These are phyloP conservation scores for Babesia microti DNA, from an alignment of 169 alveolate species.

Conservation along the genomic window DNA sequence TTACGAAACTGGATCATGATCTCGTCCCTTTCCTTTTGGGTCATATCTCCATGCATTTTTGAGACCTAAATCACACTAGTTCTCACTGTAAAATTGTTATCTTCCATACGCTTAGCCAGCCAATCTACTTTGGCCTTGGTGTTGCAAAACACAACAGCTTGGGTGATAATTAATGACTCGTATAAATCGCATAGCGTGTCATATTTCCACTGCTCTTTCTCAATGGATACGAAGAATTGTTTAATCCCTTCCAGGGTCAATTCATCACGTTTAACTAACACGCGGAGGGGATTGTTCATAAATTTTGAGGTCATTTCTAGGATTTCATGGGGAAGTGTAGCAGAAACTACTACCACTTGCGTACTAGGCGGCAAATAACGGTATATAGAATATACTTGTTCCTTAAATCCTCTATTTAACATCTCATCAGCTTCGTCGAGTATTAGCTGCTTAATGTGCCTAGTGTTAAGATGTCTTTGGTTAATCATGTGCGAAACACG, in stretches of 20 bases:
- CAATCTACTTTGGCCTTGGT: conserved; percentile 90
- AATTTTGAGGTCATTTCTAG: conserved; percentile 91
- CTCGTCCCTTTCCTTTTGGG: conserved; percentile 92
- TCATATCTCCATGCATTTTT: conserved; percentile 95
- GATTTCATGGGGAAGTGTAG: conserved; percentile 97
- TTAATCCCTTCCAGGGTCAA: conserved; percentile 95
- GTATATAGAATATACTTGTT: conserved; percentile 90
- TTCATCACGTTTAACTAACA: conserved; percentile 96
- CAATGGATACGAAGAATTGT: conserved; percentile 94
- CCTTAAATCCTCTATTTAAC: conserved; percentile 93
- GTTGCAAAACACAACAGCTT: conserved; percentile 98
- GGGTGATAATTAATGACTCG: conserved; percentile 94
- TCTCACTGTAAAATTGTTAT: conserved; percentile 88
- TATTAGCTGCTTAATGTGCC: conserved; percentile 86
- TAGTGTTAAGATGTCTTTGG: conserved; percentile 86
- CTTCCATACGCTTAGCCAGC: conserved; percentile 94
- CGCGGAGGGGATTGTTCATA: conserved; percentile 95
- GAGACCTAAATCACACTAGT: conserved; percentile 47
- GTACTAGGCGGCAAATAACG: conserved; percentile 90
- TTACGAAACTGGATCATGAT: conserved; percentile 92
- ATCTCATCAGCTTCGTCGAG: conserved; percentile 99
- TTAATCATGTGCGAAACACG: conserved; percentile 96
- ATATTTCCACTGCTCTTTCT: conserved; percentile 97
- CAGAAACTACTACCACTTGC: conserved; percentile 93
- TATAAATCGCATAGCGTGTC: conserved; percentile 95